These are phyloP conservation scores for Mycotypha africana DNA, from an alignment of 371 early-diverging fungal genomes.

Conservation along the genomic window DNA sequence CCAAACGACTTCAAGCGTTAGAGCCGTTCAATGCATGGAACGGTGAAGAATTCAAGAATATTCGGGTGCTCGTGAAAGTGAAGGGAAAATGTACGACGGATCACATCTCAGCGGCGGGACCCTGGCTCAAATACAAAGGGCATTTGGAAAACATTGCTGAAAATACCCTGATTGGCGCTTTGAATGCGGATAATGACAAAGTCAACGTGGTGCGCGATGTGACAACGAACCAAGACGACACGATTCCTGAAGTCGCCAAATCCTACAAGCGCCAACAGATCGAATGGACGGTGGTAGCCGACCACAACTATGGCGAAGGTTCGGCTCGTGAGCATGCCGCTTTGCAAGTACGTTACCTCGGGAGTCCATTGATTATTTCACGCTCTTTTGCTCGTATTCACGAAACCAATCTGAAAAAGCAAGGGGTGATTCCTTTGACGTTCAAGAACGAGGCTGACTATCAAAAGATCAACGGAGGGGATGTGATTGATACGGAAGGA, in stretches of 20 bases:
- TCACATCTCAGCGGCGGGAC: conserved; percentile 94
- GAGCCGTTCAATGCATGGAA: conserved; percentile 77
- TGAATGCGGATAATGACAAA: conserved; percentile 87
- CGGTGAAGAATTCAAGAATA: conserved; percentile 72
- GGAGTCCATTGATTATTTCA: conserved; percentile 84
- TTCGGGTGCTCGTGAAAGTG: conserved; percentile 84
- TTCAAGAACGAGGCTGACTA: conserved; percentile 84
- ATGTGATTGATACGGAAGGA: conserved; percentile 78
- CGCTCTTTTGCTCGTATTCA: conserved; percentile 97
- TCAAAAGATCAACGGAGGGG: conserved; percentile 70
- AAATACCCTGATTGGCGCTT: conserved; percentile 94
- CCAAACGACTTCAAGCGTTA: conserved; percentile 82
- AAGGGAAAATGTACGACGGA: conserved; percentile 98
- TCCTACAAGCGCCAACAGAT: conserved; percentile 77
- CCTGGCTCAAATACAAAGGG: conserved; percentile 97
- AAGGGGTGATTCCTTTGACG: conserved; percentile 92
- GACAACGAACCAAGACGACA: conserved; percentile 62
- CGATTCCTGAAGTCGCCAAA: conserved; percentile 88
- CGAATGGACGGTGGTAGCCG: conserved; percentile 91
- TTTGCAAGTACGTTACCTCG: conserved; percentile 88
- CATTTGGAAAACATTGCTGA: conserved; percentile 95
- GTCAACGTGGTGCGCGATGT: conserved; percentile 79
- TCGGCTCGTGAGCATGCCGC: conserved; percentile 98
- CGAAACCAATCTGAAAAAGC: conserved; percentile 98
- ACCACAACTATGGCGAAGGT: conserved; percentile 98